Percentiles rank a stretch among this genome's conserved stretches.
phyloP scores from a whole-genome alignment of 2,329 filamentous ascomycete genomes.

The Alternaria conjuncta region DNA sequence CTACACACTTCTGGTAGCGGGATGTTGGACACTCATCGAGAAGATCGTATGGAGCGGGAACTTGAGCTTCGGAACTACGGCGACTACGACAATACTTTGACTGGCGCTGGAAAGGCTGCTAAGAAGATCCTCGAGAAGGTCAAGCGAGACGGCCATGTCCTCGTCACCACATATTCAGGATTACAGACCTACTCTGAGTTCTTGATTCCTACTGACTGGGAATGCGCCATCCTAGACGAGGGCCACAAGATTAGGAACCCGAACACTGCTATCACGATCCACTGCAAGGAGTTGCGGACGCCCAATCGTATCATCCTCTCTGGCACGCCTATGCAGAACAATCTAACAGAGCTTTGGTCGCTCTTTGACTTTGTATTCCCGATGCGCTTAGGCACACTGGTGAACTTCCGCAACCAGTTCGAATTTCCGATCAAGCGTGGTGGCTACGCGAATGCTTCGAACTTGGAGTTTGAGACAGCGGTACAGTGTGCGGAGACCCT shows the following conservation, averaged over 20 bases:
- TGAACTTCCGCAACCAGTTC: conserved; percentile 89
- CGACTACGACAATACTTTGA: conserved; percentile 48
- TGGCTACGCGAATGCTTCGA: conserved; percentile 93
- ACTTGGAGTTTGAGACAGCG: conserved; percentile 91
- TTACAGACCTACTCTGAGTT: conserved; percentile 90
- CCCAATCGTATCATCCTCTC: conserved; percentile 91
- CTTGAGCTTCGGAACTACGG: conserved; percentile 60
- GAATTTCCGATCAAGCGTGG: conserved; percentile 93
- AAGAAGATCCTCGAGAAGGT: conserved; percentile 83
- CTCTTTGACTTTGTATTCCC: conserved; percentile 97
- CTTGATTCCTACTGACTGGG: conserved; percentile 85
- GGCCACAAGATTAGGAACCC: conserved; percentile 98
- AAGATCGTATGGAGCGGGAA: conserved; percentile 67
- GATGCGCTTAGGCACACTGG: conserved; percentile 89
- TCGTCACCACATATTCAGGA: conserved; percentile 95
- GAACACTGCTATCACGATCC: conserved; percentile 91
- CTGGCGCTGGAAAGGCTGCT: conserved; percentile 71
- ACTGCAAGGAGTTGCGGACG: conserved; percentile 92
- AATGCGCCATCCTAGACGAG: conserved; percentile 92
- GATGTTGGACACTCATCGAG: conserved; percentile 79
- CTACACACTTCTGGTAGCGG: conserved; percentile 94
- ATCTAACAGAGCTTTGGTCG: conserved; percentile 93
- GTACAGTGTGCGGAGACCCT: conserved; percentile 92
- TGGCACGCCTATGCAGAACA: conserved; percentile 97
- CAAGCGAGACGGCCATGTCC: conserved; percentile 82